Percentiles rank a stretch among this genome's conserved stretches.
Evolutionary conservation across 225 moss, liverwort and hornwort species (phyloP).

Genomic region (Ulota crispa): DNA sequence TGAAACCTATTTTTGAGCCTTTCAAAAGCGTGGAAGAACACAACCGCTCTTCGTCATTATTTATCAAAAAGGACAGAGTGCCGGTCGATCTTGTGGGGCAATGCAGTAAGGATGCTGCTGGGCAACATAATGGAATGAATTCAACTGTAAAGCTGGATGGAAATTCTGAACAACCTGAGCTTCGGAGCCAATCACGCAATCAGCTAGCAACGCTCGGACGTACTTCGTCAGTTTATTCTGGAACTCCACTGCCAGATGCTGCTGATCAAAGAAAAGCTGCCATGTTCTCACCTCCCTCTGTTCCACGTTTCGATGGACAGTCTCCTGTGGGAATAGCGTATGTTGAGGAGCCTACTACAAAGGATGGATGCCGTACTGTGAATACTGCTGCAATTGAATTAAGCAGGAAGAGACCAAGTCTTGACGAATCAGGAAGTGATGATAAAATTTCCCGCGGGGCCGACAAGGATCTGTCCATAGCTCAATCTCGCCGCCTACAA

Average conservation of each 20-base stretch:
- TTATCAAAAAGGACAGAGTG: constrained; percentile 33
- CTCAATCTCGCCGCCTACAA: constrained; percentile 16
- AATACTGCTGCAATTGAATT: constrained; percentile 38
- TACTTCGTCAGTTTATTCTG: constrained; percentile 22
- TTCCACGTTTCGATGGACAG: constrained; percentile 18
- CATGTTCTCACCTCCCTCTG: neutral
- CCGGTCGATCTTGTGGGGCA: constrained; percentile 32
- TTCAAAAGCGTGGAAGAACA: constrained; percentile 33
- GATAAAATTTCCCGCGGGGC: neutral
- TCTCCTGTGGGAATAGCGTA: neutral
- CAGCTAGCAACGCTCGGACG: constrained; percentile 4
- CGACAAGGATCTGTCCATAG: constrained; percentile 8
- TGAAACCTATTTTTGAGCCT: constrained; percentile 38
- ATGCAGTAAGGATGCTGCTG: constrained; percentile 14
- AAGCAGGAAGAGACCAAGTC: constrained; percentile 32
- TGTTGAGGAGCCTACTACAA: constrained; percentile 7
- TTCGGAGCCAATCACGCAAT: constrained; percentile 13
- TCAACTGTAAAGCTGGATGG: constrained; percentile 7
- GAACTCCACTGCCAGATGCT: constrained; percentile 19
- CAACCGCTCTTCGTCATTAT: constrained; percentile 34
- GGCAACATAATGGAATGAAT: constrained; percentile 18
- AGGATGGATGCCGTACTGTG: constrained; percentile 13
- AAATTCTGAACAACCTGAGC: constrained; percentile 16
- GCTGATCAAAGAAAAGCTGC: constrained; percentile 10
- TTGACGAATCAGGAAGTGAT: constrained; percentile 11